A percentile compares a stretch with the other conserved stretches of the same genome.
phyloP scores from a whole-genome alignment of 129 eudicot genomes.

The Artemisia argyi region DNA sequence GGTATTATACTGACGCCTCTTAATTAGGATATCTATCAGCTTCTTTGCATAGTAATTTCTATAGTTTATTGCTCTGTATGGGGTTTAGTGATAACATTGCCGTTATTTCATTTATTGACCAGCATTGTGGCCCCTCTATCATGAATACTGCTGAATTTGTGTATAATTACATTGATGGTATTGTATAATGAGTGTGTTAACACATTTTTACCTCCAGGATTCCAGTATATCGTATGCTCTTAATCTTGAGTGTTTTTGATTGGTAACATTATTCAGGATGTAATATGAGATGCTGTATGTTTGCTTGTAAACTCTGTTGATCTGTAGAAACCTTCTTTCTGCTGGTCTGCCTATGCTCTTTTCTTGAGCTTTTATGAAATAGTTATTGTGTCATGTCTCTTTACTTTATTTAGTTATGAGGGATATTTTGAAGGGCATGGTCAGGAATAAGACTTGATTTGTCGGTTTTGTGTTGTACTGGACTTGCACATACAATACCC shows the following conservation, averaged over 20 bases:
- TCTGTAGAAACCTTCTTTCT: not conserved
- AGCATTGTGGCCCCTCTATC: not conserved
- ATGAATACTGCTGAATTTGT: not conserved
- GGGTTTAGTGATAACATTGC: slow-evolving; percentile 3
- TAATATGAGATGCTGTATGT: not conserved
- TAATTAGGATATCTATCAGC: not conserved
- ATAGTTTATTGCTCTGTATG: not conserved
- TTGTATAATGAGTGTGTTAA: slow-evolving; percentile 6
- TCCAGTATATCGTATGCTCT: not conserved
- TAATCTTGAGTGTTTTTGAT: not conserved
- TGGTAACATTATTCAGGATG: slow-evolving; percentile 14
- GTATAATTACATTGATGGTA: slow-evolving; percentile 1
- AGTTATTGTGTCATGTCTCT: too few relatives aligned
- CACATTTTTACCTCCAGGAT: slow-evolving; percentile 5
- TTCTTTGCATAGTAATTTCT: not conserved
- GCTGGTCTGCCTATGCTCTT: not conserved
- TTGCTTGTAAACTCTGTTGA: slow-evolving; percentile 8
- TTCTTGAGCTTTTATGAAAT: too few relatives aligned
- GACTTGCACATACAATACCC: too few relatives aligned
- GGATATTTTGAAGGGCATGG: too few relatives aligned
- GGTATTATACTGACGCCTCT: slow-evolving; percentile 31
- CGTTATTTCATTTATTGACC: slow-evolving; percentile 5
- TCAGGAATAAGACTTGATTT: too few relatives aligned
- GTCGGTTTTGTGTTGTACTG: too few relatives aligned
- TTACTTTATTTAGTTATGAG: too few relatives aligned